phyloP scores from a whole-genome alignment of 306 rosid genomes.

The Boehmeria nivea region DNA sequence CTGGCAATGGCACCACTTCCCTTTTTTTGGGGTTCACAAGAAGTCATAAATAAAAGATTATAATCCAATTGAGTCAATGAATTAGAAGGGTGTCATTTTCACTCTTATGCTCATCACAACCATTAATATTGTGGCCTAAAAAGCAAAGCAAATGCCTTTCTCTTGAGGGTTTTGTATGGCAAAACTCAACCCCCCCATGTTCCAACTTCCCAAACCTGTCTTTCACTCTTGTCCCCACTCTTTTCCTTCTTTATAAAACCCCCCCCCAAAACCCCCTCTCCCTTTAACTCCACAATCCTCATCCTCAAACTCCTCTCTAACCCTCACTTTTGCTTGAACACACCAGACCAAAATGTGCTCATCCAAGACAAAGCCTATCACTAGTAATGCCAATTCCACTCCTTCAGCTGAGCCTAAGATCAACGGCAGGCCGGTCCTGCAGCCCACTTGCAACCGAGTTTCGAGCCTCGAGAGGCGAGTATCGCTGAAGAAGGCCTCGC shows the following conservation, averaged over 20 bases:
- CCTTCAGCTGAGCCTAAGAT: conserved; percentile 7
- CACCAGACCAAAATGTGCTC: conserved; percentile 14
- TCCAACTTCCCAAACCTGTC: conserved; percentile 16
- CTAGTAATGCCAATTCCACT: too few species aligned
- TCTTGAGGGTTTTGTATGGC: conserved; percentile 14
- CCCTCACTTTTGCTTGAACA: neutral
- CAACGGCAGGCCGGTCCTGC: conserved; percentile 20
- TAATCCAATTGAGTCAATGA: neutral
- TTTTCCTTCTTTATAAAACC: conserved; percentile 10
- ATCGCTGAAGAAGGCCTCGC: conserved; percentile 11
- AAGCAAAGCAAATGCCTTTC: conserved; percentile 15
- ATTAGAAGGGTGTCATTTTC: conserved; percentile 21
- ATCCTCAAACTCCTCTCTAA: neutral
- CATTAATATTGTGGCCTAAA: too few species aligned
- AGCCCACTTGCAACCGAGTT: conserved; percentile 25
- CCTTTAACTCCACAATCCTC: neutral
- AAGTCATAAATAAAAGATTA: neutral
- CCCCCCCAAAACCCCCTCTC: conserved; percentile 10
- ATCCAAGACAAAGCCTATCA: conserved; percentile 15
- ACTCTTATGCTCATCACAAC: too few species aligned
- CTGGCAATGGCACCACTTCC: conserved; percentile 24
- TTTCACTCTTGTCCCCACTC: conserved; percentile 25
- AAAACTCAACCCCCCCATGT: conserved; percentile 28
- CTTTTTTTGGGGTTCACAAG: too few species aligned
- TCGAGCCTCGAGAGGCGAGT: conserved; percentile 18